A percentile compares a stretch with the other conserved stretches of the same genome.
These are phyloP conservation scores for Acrocalymma vagum DNA, from an alignment of 2,329 filamentous ascomycete genomes.

Conservation along the genomic window DNA sequence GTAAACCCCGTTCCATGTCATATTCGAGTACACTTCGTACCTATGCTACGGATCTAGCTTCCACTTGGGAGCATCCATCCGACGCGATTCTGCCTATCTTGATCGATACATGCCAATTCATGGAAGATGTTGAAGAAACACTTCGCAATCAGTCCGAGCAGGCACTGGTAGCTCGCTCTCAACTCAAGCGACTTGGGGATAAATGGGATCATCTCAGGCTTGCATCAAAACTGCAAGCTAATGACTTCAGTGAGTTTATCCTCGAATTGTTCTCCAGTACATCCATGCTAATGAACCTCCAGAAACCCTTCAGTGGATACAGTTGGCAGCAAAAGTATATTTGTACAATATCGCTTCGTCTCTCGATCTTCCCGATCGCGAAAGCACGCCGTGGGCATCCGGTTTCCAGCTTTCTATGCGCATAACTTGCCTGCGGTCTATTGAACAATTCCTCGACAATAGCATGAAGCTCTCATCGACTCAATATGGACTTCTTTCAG, in stretches of 20 bases:
- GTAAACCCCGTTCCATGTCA: constrained; percentile 31
- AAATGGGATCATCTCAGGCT: constrained; percentile 42
- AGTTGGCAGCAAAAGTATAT: constrained; percentile 37
- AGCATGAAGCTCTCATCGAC: constrained; percentile 32
- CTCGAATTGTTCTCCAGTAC: neutral
- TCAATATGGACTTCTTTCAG: constrained; percentile 39
- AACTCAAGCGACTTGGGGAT: constrained; percentile 42
- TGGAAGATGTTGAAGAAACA: constrained; percentile 46
- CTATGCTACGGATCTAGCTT: constrained; percentile 42
- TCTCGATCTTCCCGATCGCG: constrained; percentile 37
- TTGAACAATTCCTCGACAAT: constrained; percentile 44
- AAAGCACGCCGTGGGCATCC: constrained; percentile 39
- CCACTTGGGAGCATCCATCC: constrained; percentile 37
- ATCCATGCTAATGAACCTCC: constrained; percentile 13
- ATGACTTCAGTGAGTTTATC: constrained; percentile 39
- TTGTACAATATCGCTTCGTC: constrained; percentile 36
- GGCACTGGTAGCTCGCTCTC: constrained; percentile 38
- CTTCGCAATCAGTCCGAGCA: constrained; percentile 36
- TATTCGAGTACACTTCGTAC: constrained; percentile 36
- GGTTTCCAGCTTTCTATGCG: constrained; percentile 46
- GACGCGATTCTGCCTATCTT: constrained; percentile 39
- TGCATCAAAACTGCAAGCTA: constrained; percentile 36
- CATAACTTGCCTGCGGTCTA: constrained; percentile 37
- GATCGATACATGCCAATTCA: constrained; percentile 42
- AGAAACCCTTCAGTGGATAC: constrained; percentile 44